Evolutionary conservation across 2,329 filamentous ascomycete species (phyloP).

Genomic region (Paraconiothyrium brasiliense): DNA sequence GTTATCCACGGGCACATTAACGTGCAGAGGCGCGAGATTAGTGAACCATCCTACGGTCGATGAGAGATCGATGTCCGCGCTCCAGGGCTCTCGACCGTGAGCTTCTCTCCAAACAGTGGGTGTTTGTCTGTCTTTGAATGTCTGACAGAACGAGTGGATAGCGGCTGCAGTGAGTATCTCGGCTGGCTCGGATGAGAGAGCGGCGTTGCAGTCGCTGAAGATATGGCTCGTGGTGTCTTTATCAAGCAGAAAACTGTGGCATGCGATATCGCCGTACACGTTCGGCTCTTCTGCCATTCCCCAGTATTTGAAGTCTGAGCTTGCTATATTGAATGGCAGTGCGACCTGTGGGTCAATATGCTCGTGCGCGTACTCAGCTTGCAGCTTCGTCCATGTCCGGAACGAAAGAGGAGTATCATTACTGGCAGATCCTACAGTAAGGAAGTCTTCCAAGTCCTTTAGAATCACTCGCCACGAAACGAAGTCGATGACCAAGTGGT

Average conservation of each 20-base stretch:
- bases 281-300: conserved; percentile 25
- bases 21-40: conserved; percentile 29
- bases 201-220: conserved; percentile 40
- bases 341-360: background rate
- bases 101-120: conserved; percentile 50
- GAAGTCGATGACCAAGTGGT: conserved; percentile 50
- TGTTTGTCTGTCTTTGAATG: conserved; percentile 55
- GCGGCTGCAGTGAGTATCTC: conserved; percentile 38
- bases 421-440: background rate
- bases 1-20: conserved; percentile 50
- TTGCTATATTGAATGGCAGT: conserved; percentile 26
- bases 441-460: conserved; percentile 46
- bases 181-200: conserved; percentile 59
- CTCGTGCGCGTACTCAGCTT: conserved; percentile 19
- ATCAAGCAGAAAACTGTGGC: conserved; percentile 23
- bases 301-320: conserved; percentile 32
- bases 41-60: conserved; percentile 38
- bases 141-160: conserved; percentile 57
- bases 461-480: conserved; percentile 55
- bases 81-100: conserved; percentile 40
- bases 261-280: conserved; percentile 17
- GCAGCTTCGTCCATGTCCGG: conserved; percentile 17
- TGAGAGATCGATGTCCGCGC: conserved; percentile 36
- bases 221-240: conserved; percentile 21
- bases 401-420: conserved; percentile 17